phyloP scores from a whole-genome alignment of 805 yeast species.

The Candida xyloterini region DNA sequence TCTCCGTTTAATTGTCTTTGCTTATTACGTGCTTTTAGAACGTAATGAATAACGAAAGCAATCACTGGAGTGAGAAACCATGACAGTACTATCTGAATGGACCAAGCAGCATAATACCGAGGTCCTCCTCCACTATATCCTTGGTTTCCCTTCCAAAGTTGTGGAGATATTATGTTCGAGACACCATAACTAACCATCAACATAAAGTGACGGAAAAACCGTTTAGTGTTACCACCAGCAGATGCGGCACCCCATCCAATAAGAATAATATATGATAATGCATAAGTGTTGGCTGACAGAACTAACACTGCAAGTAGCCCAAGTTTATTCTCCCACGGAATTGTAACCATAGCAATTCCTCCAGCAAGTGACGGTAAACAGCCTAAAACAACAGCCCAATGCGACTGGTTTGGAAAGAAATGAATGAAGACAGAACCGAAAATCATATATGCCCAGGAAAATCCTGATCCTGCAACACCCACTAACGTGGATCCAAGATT shows the following conservation, averaged over 20 bases:
- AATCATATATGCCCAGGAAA: conserved; percentile 33
- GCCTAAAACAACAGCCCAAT: conserved; percentile 19
- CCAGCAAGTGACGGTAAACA: conserved; percentile 38
- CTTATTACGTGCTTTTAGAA: conserved; percentile 48
- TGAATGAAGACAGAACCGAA: conserved; percentile 38
- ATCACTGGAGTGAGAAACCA: conserved; percentile 45
- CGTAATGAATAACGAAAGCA: conserved; percentile 41
- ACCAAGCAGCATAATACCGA: conserved; percentile 48
- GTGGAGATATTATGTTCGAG: conserved; percentile 54
- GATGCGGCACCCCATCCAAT: conserved; percentile 29
- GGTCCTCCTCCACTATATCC: conserved; percentile 29
- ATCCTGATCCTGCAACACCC: conserved; percentile 53
- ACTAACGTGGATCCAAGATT: conserved; percentile 48
- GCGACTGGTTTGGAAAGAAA: conserved; percentile 36
- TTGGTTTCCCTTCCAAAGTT: conserved; percentile 48
- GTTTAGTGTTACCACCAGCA: conserved; percentile 50
- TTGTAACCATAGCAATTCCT: conserved; percentile 42
- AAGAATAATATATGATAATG: conserved; percentile 26
- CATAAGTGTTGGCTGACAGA: conserved; percentile 39
- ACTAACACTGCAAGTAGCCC: conserved; percentile 47
- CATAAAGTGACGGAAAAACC: conserved; percentile 45
- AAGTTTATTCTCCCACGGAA: conserved; percentile 43
- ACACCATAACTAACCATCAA: conserved; percentile 47
- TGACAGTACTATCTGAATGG: conserved; percentile 53
- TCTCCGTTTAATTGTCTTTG: conserved; percentile 17